Evolutionary conservation across 768 basidiomycete species (phyloP), one percentile per base, ranked within the genome.

Genomic region (Symmetrospora coprosmae): DNA sequence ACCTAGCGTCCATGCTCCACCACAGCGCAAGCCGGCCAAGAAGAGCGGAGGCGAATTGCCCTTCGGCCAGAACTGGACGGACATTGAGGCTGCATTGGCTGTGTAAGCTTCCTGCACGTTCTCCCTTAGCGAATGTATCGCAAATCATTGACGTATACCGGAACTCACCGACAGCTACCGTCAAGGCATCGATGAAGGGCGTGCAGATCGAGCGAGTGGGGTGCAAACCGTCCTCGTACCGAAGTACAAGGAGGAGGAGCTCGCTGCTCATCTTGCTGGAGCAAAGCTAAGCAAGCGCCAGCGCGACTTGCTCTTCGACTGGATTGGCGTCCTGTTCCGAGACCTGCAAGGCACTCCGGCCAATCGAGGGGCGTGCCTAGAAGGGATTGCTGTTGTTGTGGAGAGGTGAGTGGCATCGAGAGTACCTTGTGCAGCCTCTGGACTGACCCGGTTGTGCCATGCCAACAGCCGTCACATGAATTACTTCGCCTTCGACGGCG

Each of bases 311-410:
- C 43, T 58, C 14, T 46, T 17, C 25, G 43, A 46, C 43, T 75
- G 75, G 60, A 21, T 65, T 11, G 43, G 63, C 34, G 41, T 51
- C 5, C 46, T 75, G n/a, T 60, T 71, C 37, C 65, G 69, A 21
- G 75, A 75, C 58, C 65, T 76, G 19, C 56, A 66, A 30, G 65
- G 72, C 9, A 71, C 73, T 38, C 74, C 75, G 59, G 67, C 74
- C 4, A 67, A 73, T 51, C 67, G 75, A 30, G 75, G 75, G 0
- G 74, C 74, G 1, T 73, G 73, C 48, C 64, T 76, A 7, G 75
- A 76, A 46, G 74, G 71, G 3, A 67, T 76, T 0, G 72, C 73
- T 1, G 67, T 69, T 0, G 67, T 75, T 2, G 61, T 74, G 6
- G 75, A 76, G 59, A 73, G 73, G 73, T 74, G 28, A 63, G 63